These are phyloP conservation scores for Furcasterigmium sp. DNA, from an alignment of 2,329 filamentous ascomycete genomes.

Conservation along the genomic window DNA sequence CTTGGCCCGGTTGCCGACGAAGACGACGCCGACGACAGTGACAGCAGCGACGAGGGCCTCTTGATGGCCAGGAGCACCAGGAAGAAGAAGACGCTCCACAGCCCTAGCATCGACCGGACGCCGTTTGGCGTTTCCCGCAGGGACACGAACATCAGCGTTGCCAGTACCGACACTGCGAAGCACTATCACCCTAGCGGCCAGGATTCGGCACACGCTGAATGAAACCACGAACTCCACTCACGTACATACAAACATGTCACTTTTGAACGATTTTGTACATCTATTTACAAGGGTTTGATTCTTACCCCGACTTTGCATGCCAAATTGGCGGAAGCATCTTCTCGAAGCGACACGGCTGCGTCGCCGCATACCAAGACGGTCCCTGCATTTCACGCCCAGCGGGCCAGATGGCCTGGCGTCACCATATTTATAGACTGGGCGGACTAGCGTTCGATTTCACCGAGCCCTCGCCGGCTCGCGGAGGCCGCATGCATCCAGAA, in stretches of 20 bases:
- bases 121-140: constrained; percentile 40
- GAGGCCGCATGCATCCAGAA: background rate
- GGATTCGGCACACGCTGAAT: background rate
- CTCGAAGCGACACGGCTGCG: background rate
- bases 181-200: constrained; percentile 23
- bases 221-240: background rate
- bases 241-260: background rate
- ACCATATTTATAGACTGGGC: no score
- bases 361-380: background rate
- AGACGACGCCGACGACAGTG: constrained; percentile 43
- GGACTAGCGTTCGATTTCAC: no score
- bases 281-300: background rate
- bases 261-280: background rate
- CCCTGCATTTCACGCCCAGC: background rate
- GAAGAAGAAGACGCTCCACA: constrained; percentile 20
- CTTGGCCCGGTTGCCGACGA: constrained; percentile 15
- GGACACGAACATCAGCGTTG: constrained; percentile 56
- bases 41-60: constrained; percentile 50
- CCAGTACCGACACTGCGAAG: constrained; percentile 60
- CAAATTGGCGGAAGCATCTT: background rate
- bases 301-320: no score
- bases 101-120: constrained; percentile 8
- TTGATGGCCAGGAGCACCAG: constrained; percentile 49
- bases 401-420: background rate
- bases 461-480: background rate